These are phyloP conservation scores for Sporothrix humicola DNA, from an alignment of 2,329 filamentous ascomycete genomes.

Conservation along the genomic window DNA sequence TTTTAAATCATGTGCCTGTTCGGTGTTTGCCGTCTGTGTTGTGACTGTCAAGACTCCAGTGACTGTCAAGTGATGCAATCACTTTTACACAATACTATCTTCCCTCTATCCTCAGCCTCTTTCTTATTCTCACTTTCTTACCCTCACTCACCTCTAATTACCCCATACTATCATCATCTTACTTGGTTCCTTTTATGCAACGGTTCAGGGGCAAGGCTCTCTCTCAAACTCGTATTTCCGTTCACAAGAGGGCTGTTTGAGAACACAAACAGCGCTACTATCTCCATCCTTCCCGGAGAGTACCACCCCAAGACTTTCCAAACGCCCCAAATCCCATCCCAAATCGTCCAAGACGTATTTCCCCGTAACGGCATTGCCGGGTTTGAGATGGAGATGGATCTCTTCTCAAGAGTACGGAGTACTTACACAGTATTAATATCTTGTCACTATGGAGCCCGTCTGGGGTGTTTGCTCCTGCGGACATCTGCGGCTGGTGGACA, in stretches of 20 bases:
- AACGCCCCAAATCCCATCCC: no score
- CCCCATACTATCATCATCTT: conserved; percentile 23
- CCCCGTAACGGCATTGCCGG: conserved; percentile 12
- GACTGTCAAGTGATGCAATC: background rate
- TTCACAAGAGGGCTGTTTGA: background rate
- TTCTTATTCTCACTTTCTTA: background rate
- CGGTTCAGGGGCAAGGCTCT: conserved; percentile 1
- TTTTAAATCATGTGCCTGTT: conserved; percentile 19
- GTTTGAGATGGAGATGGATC: background rate
- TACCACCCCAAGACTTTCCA: background rate
- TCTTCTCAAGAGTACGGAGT: no score
- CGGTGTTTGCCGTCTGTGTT: background rate
- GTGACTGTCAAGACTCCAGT: background rate
- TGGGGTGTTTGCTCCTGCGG: conserved; percentile 1
- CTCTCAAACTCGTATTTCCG: background rate
- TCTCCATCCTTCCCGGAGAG: background rate
- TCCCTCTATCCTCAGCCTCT: background rate
- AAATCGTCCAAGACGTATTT: background rate
- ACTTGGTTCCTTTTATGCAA: conserved; percentile 16
- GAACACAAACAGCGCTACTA: background rate
- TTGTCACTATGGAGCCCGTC: background rate
- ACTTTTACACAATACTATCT: background rate
- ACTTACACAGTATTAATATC: no score
- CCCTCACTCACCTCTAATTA: background rate
- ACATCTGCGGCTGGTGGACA: background rate